A percentile compares a stretch with the other conserved stretches of the same genome.
Conservation (phyloP, 495 filamentous ascomycete species). For the Tuber brumale region DNA sequence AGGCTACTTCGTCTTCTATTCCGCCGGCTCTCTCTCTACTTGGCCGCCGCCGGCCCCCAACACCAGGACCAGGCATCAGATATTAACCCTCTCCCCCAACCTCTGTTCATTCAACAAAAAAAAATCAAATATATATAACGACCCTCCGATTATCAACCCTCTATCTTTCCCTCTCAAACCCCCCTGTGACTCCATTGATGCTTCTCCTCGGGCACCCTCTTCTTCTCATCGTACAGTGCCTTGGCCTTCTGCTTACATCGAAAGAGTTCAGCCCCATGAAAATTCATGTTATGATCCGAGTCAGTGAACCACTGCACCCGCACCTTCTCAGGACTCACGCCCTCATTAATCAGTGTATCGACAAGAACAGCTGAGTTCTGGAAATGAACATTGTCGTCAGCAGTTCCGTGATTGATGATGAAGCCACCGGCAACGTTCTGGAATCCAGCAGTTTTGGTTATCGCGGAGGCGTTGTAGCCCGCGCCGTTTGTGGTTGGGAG, state of each 20-base stretch:
- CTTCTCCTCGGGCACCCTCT: conserved; percentile 34
- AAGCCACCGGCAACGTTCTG: conserved; percentile 50
- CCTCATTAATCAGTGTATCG: conserved; percentile 49
- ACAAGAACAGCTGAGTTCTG: conserved; percentile 51
- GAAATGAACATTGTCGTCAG: conserved; percentile 58
- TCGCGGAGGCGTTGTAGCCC: conserved; percentile 49
- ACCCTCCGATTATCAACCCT: too few species aligned
- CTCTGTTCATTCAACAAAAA: too few species aligned
- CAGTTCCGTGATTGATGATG: conserved; percentile 52
- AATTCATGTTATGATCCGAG: conserved; percentile 50
- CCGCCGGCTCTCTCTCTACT: too few species aligned
- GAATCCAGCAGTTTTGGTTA: conserved; percentile 48
- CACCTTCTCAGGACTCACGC: conserved; percentile 49
- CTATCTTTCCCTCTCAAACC: not conserved
- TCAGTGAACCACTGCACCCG: conserved; percentile 55
- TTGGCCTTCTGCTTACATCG: conserved; percentile 51
- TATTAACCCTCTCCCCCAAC: too few species aligned
- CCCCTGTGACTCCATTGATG: conserved; percentile 51
- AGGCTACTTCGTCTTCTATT: too few species aligned
- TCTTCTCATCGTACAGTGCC: conserved; percentile 48
- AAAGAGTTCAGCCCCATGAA: conserved; percentile 46
- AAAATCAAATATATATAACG: too few species aligned
- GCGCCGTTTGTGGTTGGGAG: conserved; percentile 47
- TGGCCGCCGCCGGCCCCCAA: too few species aligned
- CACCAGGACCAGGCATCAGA: too few species aligned